Base-by-base conservation (phyloP, 169 alveolate species). In the Plasmodium malariae region DNA sequence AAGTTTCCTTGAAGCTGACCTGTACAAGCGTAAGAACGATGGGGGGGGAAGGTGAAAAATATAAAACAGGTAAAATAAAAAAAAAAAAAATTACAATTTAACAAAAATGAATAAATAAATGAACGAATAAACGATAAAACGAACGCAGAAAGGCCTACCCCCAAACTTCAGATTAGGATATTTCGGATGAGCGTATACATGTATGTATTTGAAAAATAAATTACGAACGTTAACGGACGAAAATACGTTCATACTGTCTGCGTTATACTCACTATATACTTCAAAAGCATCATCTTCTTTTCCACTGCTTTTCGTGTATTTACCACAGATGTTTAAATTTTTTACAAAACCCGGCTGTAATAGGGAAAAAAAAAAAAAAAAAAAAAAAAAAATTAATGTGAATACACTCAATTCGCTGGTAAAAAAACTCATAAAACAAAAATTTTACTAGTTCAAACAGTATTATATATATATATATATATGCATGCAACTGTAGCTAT, bases 211-310 rank as follows among this genome's bases (percentile, higher is more conserved):
- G 11, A 74, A 74, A 37, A 62, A 59, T 19, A 74, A 60, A 26
- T 74, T 74, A 17, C 73, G 21, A 3, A 74, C 88, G 26, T 74
- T 74, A 30, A 74, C 49, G 4, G 88, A 74, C 32, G 88, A 74
- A 57, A 74, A 74, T 37, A 74, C 9, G 65, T 43, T 74, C 74
- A 40, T 74, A 51, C 60, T n/a, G 0, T 60, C 55, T 19, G 88
- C 26, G 3, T 59, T 11, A 49, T 74, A 74, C n/a, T 74, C 88
- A 40, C 88, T 62, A 21, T 74, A 74, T 0, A 74, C 74, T 45
- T 74, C 88, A 51, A 74, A 57, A 3, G 88, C n/a, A 34, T 74
- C 88, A 9, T 74, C 88, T 37, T n/a, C 74, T 49, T 74, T 74
- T 60, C 28, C 70, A 60, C 26, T 74, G 9, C 26, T 74, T 21